A percentile compares a stretch with the other conserved stretches of the same genome.
These are phyloP conservation scores for Luffa aegyptiaca DNA, from an alignment of 306 rosid species.

Conservation along the genomic window DNA sequence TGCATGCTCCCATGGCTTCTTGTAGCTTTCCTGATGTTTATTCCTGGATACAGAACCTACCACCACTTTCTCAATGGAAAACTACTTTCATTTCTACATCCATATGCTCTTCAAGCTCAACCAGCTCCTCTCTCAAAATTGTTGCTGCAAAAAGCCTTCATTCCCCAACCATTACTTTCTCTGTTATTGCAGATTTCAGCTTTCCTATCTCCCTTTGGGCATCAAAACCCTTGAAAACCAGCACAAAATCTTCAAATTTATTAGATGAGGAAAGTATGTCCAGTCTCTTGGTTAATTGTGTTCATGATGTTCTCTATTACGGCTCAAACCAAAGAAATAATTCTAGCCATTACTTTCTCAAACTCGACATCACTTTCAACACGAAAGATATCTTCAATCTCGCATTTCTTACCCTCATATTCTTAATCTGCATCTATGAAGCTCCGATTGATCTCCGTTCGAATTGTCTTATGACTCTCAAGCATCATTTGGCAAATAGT, in stretches of 20 bases:
- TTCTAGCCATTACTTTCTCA: constrained; percentile 37
- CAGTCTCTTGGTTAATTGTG: constrained; percentile 44
- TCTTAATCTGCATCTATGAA: constrained; percentile 78
- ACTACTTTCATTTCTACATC: constrained; percentile 32
- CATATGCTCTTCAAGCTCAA: constrained; percentile 39
- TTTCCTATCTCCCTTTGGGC: constrained; percentile 74
- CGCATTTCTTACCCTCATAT: constrained; percentile 51
- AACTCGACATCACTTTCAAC: constrained; percentile 28
- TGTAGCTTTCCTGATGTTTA: constrained; percentile 45
- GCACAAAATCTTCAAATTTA: constrained; percentile 12
- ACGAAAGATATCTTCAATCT: constrained; percentile 50
- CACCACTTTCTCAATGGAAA: constrained; percentile 66
- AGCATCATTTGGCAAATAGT: constrained; percentile 29
- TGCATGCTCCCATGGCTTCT: constrained; percentile 42
- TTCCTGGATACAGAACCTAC: constrained; percentile 71
- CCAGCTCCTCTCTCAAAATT: constrained; percentile 67
- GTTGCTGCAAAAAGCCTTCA: constrained; percentile 41
- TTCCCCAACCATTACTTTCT: constrained; percentile 28
- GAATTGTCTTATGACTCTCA: constrained; percentile 39
- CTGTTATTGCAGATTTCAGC: constrained; percentile 51
- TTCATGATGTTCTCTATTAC: constrained; percentile 58
- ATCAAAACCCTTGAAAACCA: constrained; percentile 47
- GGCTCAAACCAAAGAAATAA: constrained; percentile 42
- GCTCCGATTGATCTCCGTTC: constrained; percentile 57
- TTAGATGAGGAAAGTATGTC: constrained; percentile 33